A percentile compares a stretch with the other conserved stretches of the same genome.
phyloP scores from a whole-genome alignment of 768 basidiomycete species.

The Boletus pseudopeckii region DNA sequence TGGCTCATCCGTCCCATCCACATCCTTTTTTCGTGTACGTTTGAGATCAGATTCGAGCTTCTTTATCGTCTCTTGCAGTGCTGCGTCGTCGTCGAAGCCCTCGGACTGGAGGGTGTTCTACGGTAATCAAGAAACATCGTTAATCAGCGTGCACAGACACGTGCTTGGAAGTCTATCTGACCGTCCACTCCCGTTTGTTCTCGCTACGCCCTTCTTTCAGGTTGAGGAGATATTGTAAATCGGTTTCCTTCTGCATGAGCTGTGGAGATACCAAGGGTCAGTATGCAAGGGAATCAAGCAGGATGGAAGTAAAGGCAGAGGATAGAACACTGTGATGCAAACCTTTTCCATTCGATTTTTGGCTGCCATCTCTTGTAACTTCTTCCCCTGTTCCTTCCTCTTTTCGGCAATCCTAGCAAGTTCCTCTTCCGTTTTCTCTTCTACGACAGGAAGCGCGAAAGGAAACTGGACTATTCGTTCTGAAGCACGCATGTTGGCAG shows the following conservation, averaged over 20 bases:
- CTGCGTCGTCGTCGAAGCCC: constrained; percentile 75
- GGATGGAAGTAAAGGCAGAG: not conserved
- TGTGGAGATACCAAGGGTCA: constrained; percentile 25
- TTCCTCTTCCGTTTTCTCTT: constrained; percentile 93
- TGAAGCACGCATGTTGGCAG: constrained; percentile 55
- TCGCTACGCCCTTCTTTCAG: constrained; percentile 60
- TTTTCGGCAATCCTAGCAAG: constrained; percentile 72
- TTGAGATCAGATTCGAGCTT: constrained; percentile 79
- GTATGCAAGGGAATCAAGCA: not conserved
- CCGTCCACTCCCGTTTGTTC: constrained; percentile 75
- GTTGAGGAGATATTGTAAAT: constrained; percentile 60
- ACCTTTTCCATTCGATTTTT: constrained; percentile 86
- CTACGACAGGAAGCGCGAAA: constrained; percentile 53
- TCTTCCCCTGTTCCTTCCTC: constrained; percentile 79
- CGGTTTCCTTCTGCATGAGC: constrained; percentile 73
- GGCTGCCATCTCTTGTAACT: constrained; percentile 88
- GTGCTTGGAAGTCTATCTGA: constrained; percentile 34
- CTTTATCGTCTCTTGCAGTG: constrained; percentile 78
- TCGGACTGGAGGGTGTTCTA: constrained; percentile 62
- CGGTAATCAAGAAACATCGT: not conserved
- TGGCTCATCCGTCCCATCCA: constrained; percentile 64
- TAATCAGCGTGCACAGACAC: not conserved
- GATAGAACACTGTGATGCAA: constrained; percentile 1
- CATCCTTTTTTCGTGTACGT: constrained; percentile 77
- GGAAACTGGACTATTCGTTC: constrained; percentile 89